phyloP scores from a whole-genome alignment of 805 yeast genomes.

The Candida verbasci region DNA sequence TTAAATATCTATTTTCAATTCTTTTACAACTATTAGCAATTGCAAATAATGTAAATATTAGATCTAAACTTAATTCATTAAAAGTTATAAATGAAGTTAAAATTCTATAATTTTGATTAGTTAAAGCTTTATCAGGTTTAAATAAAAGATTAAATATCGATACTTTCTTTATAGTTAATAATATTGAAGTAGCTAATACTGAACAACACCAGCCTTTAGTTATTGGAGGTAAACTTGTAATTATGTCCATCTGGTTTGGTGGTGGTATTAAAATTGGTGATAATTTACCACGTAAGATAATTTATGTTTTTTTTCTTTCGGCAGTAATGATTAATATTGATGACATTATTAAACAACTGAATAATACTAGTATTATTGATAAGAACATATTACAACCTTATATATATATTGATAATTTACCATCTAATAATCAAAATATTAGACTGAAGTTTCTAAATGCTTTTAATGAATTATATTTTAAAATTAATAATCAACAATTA shows the following conservation, averaged over 20 bases:
- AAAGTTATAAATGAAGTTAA: slow-evolving; percentile 30
- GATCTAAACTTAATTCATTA: slow-evolving; percentile 20
- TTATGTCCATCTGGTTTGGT: no score
- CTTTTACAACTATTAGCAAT: slow-evolving; percentile 16
- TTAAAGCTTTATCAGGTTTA: slow-evolving; percentile 22
- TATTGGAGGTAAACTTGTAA: slow-evolving; percentile 16
- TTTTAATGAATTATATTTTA: slow-evolving; percentile 29
- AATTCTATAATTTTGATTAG: slow-evolving; percentile 35
- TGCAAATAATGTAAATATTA: slow-evolving; percentile 17
- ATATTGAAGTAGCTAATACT: slow-evolving; percentile 17
- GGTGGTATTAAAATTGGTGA: no score
- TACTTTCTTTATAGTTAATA: slow-evolving; percentile 18
- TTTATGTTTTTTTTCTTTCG: slow-evolving; percentile 1
- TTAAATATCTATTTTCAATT: slow-evolving; percentile 21
- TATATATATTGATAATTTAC: slow-evolving; percentile 26
- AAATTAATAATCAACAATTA: slow-evolving; percentile 19
- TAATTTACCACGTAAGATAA: no score
- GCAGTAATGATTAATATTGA: slow-evolving; percentile 2
- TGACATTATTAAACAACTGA: background rate
- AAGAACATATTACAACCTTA: slow-evolving; percentile 22
- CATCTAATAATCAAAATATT: slow-evolving; percentile 29
- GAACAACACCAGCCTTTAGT: slow-evolving; percentile 24
- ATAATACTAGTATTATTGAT: background rate
- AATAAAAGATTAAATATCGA: slow-evolving; percentile 17
- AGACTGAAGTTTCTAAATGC: slow-evolving; percentile 27